Base-by-base conservation (phyloP, 305 asterid genomes). In the Fraxinus xanthoxyloides region DNA sequence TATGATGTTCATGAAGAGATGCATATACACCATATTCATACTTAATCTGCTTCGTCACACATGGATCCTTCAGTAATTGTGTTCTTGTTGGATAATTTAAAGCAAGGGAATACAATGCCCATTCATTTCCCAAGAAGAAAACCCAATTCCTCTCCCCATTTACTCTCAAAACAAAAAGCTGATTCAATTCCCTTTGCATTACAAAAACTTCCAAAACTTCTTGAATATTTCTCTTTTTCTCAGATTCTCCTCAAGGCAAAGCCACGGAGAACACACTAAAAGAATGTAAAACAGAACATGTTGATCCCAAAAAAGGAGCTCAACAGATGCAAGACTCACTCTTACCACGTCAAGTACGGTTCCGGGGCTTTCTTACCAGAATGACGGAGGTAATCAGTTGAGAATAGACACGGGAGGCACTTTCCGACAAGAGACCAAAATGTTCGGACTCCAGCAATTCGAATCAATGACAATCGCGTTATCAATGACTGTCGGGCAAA, bases 191-290 rank as follows among this genome's bases (percentile, higher is more conserved):
- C 97, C 3, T 94, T 94, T 82, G 80, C 90, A 8, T 87, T 88
- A 69, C 54, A 86, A 30, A 65, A 90, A 31, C 87, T 92, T 51
- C 75, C 88, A 6, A 46, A 76, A 82, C 91, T 94, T 21, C 94
- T 94, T 56, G 31, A 87, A 4, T 74, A 77, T 61, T 92, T 90
- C 87, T 85, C 90, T 4, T 84, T 94, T 69, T 23, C 90, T 12
- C 79, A 43, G 89, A 85, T 4, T 89, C 97, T 0, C 90, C 92
- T 2, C 97, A 92, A 84, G 97, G 95, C 59, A 72, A 3, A 15
- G 93, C 95, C 67, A 92, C 92, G 91, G 91, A 87, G 79, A 86
- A 93, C 79, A 90, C 98, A 2, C 86, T 94, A 1, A 83, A 88
- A 79, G 82, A 90, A 69, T 94, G 98, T 10, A 95, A 91, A 83